Evolutionary conservation across 1,284 basidiomycete species (phyloP).

Genomic region (Trichosporon coremiiforme): DNA sequence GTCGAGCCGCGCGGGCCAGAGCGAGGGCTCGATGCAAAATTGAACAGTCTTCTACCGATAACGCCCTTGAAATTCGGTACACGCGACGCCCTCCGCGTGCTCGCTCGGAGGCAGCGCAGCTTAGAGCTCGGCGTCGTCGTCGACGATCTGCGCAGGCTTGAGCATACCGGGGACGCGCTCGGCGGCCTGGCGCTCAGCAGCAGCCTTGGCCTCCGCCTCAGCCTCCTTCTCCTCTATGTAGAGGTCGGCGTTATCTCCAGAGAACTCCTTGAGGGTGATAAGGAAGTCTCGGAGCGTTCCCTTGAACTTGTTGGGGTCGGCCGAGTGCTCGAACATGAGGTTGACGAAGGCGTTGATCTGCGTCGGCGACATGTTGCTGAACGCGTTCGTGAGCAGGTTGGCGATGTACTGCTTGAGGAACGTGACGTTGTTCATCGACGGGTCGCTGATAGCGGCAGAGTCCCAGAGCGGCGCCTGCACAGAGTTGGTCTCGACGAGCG

Average conservation of each 20-base stretch:
- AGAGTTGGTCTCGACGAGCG: slow-evolving; percentile 80
- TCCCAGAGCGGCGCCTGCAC: slow-evolving; percentile 88
- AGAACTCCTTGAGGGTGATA: slow-evolving; percentile 90
- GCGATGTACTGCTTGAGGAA: slow-evolving; percentile 89
- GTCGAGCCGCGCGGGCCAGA: background rate
- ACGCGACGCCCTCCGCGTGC: background rate
- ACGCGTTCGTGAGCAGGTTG: slow-evolving; percentile 80
- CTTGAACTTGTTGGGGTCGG: slow-evolving; percentile 92
- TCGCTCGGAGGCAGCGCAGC: background rate
- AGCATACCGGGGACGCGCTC: slow-evolving; percentile 98
- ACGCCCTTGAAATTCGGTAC: background rate
- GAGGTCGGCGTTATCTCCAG: slow-evolving; percentile 78
- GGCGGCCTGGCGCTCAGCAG: slow-evolving; percentile 82
- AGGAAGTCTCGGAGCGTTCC: slow-evolving; percentile 77
- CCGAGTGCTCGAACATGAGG: slow-evolving; percentile 80
- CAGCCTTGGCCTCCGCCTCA: slow-evolving; percentile 68
- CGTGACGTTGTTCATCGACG: slow-evolving; percentile 74
- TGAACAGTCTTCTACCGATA: slow-evolving; percentile 17
- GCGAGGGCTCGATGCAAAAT: slow-evolving; percentile 9
- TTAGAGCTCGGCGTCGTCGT: slow-evolving; percentile 64
- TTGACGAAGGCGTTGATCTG: slow-evolving; percentile 80
- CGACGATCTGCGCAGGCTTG: slow-evolving; percentile 85
- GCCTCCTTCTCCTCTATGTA: slow-evolving; percentile 95
- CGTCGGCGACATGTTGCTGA: slow-evolving; percentile 81
- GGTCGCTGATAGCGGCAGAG: slow-evolving; percentile 70